Base-by-base conservation (phyloP, 2,329 filamentous ascomycete species). In the Ceratocystis diversiconidia region DNA sequence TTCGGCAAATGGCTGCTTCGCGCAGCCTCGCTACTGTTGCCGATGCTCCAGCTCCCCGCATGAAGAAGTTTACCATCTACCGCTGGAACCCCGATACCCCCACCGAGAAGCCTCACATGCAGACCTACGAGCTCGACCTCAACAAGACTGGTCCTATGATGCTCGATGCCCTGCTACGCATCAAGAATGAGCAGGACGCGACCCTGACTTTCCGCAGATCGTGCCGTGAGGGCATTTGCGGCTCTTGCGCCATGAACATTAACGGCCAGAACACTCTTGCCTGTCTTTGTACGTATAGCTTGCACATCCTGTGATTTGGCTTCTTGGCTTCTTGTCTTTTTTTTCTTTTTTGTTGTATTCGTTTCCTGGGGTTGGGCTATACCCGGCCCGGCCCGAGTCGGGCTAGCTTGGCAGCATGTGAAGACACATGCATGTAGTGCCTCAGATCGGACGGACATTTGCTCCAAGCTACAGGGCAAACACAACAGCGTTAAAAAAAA, bases 141-240 rank as follows among this genome's bases (percentile, higher is more conserved):
- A 97, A 97, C 82, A 96, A 97, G 87, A 99, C 94, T 52, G 94
- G 94, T 41, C 94, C 94, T 71, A 99, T 99, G 94, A 87, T 99
- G 79, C 79, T 99, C 73, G 94, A 99, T 76, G 94, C 94, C 66
- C 80, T 99, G 72, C 94, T 99, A 76, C 83, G 92, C 72, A 96
- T 99, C 79, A 99, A 99, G 88, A 99, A 99, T 78, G 94, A 99
- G 83, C 78, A 95, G 69, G 94, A 99, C 77, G 91, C 94, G 63
- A 97, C 94, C 59, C 79, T 99, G 73, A 97, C 94, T 65, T 99
- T 99, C 83, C 85, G 94, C 75, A 80, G 94, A 76, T 95, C 89
- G 77, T 99, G 94, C 80, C 84, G 94, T 79, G 94, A 99, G 83
- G 94, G 94, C 72, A 99, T 99, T 73, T 99, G 94, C 75, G 94